phyloP scores from a whole-genome alignment of 176 grass and related monocot genomes.

The Carex scoparia region DNA sequence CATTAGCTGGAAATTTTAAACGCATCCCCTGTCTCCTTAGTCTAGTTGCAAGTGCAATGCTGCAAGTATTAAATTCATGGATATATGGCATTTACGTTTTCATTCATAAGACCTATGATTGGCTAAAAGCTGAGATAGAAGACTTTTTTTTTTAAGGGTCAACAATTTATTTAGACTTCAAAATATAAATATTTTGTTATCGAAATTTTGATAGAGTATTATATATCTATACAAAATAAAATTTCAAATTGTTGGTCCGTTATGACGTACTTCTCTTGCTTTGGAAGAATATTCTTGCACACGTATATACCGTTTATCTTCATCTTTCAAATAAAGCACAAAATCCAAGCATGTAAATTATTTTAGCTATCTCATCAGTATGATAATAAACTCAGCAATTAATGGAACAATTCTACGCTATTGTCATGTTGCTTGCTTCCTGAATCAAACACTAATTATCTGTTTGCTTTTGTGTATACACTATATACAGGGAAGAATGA shows the following conservation, averaged over 20 bases:
- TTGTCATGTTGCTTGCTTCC: not conserved
- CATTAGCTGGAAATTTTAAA: not conserved
- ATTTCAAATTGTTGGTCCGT: not conserved
- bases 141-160: too few species aligned
- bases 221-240: not conserved
- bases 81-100: not conserved
- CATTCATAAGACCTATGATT: not conserved
- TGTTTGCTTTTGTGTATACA: not conserved
- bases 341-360: not conserved
- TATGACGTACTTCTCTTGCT: not conserved
- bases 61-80: not conserved
- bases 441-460: not conserved
- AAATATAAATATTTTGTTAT: not conserved
- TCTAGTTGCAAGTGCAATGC: not conserved
- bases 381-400: not conserved
- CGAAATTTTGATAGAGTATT: not conserved
- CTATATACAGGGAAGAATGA: conserved; percentile 54
- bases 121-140: not conserved
- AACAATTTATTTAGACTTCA: not conserved
- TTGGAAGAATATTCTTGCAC: not conserved
- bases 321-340: not conserved
- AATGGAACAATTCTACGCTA: not conserved
- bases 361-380: not conserved
- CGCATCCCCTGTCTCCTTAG: not conserved
- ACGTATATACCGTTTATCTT: too few species aligned